phyloP scores from a whole-genome alignment of 108 stramenopile species.

The Skeletonema tropicum region DNA sequence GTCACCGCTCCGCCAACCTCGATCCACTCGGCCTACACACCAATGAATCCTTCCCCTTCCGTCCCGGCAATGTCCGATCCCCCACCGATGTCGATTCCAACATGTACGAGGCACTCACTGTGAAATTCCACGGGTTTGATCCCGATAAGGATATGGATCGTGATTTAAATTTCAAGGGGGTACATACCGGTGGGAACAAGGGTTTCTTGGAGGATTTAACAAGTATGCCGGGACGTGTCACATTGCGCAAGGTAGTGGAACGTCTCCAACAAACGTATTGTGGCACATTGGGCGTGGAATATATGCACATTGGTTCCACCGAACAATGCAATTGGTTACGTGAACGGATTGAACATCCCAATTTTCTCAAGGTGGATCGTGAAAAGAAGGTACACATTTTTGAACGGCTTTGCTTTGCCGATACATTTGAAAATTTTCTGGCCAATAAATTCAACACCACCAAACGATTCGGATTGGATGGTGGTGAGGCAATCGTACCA shows the following conservation, averaged over 20 bases:
- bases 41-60: constrained; percentile 78
- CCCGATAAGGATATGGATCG: constrained; percentile 90
- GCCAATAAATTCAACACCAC: constrained; percentile 98
- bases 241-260: constrained; percentile 84
- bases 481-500: constrained; percentile 96
- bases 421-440: constrained; percentile 97
- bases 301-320: constrained; percentile 95
- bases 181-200: constrained; percentile 87
- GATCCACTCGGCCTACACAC: constrained; percentile 94
- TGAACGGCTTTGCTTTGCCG: constrained; percentile 94
- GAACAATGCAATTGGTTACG: constrained; percentile 98
- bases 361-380: constrained; percentile 72
- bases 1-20: constrained; percentile 93
- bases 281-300: constrained; percentile 95
- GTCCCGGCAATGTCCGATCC: constrained; percentile 59
- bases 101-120: constrained; percentile 83
- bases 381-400: constrained; percentile 94
- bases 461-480: constrained; percentile 99
- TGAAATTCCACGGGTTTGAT: constrained; percentile 92
- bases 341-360: constrained; percentile 93
- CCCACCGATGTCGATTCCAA: constrained; percentile 39
- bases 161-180: constrained; percentile 84
- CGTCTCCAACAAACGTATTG: constrained; percentile 94
- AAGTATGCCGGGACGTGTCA: constrained; percentile 74
- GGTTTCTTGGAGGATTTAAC: constrained; percentile 95